Percentiles rank a stretch among this genome's conserved stretches.
Evolutionary conservation across 2,329 filamentous ascomycete species (phyloP).

Genomic region (Botrytis pseudocinerea): DNA sequence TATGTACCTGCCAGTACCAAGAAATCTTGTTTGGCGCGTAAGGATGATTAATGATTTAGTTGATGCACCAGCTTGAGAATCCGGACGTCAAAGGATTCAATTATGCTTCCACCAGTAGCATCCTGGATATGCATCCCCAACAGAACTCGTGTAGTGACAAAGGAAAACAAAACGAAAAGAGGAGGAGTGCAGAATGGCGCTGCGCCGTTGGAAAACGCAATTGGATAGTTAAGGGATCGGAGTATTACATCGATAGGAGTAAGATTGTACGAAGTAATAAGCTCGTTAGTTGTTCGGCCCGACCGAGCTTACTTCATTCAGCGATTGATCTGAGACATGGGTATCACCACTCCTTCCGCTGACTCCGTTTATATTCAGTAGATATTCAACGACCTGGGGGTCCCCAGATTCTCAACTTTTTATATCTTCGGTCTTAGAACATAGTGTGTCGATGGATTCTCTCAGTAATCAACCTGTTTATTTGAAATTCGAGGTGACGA

Average conservation of each 20-base stretch:
- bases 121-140: background rate
- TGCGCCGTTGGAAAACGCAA: background rate
- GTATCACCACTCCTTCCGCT: background rate
- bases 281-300: background rate
- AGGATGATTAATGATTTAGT: background rate
- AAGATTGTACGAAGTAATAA: background rate
- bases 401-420: background rate
- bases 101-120: background rate
- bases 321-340: background rate
- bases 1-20: background rate
- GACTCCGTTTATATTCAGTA: background rate
- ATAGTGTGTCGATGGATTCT: background rate
- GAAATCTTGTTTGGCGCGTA: background rate
- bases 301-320: background rate
- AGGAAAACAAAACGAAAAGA: background rate
- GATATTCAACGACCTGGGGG: background rate
- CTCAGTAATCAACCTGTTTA: background rate
- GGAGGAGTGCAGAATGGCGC: background rate
- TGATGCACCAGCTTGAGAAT: background rate
- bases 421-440: background rate
- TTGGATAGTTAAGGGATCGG: background rate
- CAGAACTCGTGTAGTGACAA: background rate
- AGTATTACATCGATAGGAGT: background rate
- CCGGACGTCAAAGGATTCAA: background rate
- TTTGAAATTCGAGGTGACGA: too few relatives aligned